phyloP scores from a whole-genome alignment of 345 rosid genomes.

The Melaleuca quinquenervia region DNA sequence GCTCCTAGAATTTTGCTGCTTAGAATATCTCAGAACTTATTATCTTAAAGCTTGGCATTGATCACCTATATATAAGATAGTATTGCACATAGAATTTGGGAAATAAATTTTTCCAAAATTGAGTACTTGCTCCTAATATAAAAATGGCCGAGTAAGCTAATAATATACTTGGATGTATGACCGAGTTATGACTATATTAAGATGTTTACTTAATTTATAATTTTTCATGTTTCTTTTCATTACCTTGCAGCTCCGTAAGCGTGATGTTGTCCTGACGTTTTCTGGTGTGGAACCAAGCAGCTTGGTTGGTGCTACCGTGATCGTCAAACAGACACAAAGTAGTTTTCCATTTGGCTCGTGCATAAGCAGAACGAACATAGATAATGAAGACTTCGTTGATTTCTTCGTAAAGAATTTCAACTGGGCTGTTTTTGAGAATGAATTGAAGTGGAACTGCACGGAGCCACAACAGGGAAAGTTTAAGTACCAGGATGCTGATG shows the following conservation, averaged over 20 bases:
- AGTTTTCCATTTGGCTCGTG: conserved; percentile 84
- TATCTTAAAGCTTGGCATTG: not conserved
- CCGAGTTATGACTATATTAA: not conserved
- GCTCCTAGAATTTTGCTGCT: not conserved
- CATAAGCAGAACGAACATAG: conserved; percentile 64
- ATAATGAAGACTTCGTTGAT: conserved; percentile 76
- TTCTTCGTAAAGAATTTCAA: conserved; percentile 69
- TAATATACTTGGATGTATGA: not conserved
- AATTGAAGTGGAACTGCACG: conserved; percentile 96
- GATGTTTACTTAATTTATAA: not conserved
- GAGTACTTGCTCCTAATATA: not conserved
- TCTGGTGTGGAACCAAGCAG: conserved; percentile 32
- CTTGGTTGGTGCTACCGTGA: conserved; percentile 37
- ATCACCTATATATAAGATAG: not conserved
- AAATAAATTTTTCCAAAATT: not conserved
- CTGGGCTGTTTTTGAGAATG: conserved; percentile 95
- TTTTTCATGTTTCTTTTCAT: not conserved
- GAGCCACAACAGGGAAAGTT: conserved; percentile 67
- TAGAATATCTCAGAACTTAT: not conserved
- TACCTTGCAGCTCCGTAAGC: conserved; percentile 60
- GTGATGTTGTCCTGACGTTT: conserved; percentile 60
- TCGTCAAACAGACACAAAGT: conserved; percentile 47
- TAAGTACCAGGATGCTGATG: conserved; percentile 80
- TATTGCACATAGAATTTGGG: not conserved
- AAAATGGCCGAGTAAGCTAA: not conserved